Evolutionary conservation across 179 eudicot species (phyloP), one percentile per base, ranked within the genome.

Genomic region (Kewa caespitosa): DNA sequence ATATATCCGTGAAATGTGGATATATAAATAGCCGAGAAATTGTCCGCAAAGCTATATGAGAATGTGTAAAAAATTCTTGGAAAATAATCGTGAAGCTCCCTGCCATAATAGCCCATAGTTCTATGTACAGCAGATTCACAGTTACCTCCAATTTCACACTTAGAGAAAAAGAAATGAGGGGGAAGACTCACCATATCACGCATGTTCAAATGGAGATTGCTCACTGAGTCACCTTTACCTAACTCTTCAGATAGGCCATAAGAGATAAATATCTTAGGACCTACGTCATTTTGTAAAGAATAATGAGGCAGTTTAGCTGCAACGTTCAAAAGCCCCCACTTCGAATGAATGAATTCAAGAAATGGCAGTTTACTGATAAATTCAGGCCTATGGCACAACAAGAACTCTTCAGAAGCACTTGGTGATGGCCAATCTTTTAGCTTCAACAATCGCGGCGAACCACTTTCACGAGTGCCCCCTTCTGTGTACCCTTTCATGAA

Each of bases 341-440:
- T 95, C 69, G 97, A 95, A 85, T 95, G 99, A 66, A 95, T 95
- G 76, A 87, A 95, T 80, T 95, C 99, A 59, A 95, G 90, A 79
- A 91, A 86, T 67, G 99, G 99, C 82, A 95, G 75, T 80, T 84
- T 91, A 75, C 87, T 93, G 55, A 93, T 90, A 78, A 95, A 90
- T 52, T 95, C 99, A 83, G 99, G 99, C 81, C 98, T 93, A 82
- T 89, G 98, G 77, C 85, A 93, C 82, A 87, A 81, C 76, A 95
- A 80, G 82, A 95, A 95, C 84, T 95, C 99, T 85, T 95, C 99
- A 60, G 93, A 90, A 82, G 97, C 91, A 89, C 90, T 90, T 32
- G 98, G 98, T 57, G 99, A 89, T 74, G 99, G 99, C 99, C 99
- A 95, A 81, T 93, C 95, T 82, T 93, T 95, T 83, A 95, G 81